Base-by-base conservation (phyloP, 768 basidiomycete species). In the Kwoniella mangroviensis region DNA sequence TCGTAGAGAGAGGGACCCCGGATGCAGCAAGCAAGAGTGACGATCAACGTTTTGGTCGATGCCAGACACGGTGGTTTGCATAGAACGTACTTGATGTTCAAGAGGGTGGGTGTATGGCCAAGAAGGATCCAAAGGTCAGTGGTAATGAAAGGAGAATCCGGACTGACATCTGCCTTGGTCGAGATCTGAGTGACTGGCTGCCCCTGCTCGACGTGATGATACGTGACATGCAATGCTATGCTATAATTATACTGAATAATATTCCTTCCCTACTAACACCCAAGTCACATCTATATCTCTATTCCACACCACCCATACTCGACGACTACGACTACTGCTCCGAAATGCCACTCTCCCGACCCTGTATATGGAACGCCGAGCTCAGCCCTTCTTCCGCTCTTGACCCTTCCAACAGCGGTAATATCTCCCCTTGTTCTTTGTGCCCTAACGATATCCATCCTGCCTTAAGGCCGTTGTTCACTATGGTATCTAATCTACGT, bases 401-500 rank as follows among this genome's bases (percentile, higher is more conserved):
- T 12, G 72, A 49, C 2, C 70, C 52, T 15, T 72, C 63, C 21
- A 75, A 34, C 24, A 75, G 26, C 17, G 65, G 71, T 34, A 75
- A 64, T 12, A 70, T 54, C 40, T 71, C 60, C 13, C 53, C 53
- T 26, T 63, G 67, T 43, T 71, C 71, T 24, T 60, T 63, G 45
- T 81, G 77, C 21, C 79, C 79, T 22, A 78, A 52, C 3, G 75
- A 69, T 22, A 79, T 42, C 79, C 79, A 81, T 2, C 77, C 75
- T 1, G 77, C 74, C 64, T 69, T 65, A 24, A 78, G 56, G 13
- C 77, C 77, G 41, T 78, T 78, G 41, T 59, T 68, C 42, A 81
- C 76, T 42, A 81, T 76, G 1, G 79, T 81, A 6, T 59, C 65
- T 26, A 81, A 41, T 45, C 77, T 70, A 26, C 64, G 42, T 51